These are phyloP conservation scores for Zygnema cylindricum DNA, from an alignment of 139 green algal genomes.

Conservation along the genomic window DNA sequence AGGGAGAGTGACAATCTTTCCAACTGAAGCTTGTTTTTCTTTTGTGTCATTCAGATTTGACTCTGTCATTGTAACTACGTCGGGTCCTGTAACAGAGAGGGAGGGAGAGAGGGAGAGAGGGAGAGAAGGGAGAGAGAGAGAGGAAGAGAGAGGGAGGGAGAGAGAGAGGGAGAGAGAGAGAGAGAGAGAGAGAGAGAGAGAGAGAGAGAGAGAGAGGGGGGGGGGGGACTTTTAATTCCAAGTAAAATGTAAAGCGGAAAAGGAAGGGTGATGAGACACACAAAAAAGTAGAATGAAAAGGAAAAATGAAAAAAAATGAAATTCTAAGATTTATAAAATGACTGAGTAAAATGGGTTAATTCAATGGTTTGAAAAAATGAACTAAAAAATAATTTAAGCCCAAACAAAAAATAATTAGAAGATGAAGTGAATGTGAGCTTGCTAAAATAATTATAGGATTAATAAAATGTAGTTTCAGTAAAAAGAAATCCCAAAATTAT, in stretches of 20 bases:
- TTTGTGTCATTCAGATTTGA: background rate
- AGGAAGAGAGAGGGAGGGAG: background rate
- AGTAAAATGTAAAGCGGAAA: too few species aligned
- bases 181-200: background rate
- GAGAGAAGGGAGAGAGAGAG: background rate
- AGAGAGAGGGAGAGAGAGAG: background rate
- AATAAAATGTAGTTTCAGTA: too few species aligned
- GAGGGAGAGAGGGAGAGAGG: background rate
- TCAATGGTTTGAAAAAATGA: background rate
- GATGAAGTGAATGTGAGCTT: too few species aligned
- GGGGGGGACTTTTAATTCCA: too few species aligned
- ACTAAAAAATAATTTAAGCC: too few species aligned
- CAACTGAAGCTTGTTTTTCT: background rate
- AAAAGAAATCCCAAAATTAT: too few species aligned
- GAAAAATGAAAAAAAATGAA: background rate
- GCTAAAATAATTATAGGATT: too few species aligned
- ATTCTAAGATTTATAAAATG: background rate
- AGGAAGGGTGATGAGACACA: too few species aligned
- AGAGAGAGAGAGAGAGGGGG: background rate
- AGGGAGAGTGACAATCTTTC: background rate
- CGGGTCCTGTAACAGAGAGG: background rate
- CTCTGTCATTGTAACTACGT: background rate
- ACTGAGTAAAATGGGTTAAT: background rate
- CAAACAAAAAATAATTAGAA: too few species aligned
- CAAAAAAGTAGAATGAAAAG: too few species aligned